Base-by-base conservation (phyloP, 106 monocot genomes). In the Chionographis japonica region DNA sequence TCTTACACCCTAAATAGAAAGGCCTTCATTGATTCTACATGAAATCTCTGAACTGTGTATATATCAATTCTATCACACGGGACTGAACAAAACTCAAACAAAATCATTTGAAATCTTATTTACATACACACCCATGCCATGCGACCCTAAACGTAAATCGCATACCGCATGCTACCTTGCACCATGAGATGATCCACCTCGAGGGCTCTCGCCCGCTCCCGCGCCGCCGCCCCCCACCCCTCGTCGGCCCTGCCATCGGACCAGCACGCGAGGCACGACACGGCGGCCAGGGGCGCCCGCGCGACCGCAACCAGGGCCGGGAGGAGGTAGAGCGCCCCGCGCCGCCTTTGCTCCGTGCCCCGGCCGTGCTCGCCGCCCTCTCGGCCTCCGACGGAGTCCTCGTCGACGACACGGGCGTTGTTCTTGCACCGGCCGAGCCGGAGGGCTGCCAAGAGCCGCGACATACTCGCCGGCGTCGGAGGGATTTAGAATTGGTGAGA, bases 111-210 rank as follows among this genome's bases (percentile, higher is more conserved):
- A 51, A 27, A 10, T 27, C 13, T 50, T 40, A 10, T 27, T 65
- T 65, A 8, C 12, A 8, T 11, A 12, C 5, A 56, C 3, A 3
- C 9, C 54, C 2, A 36, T 4, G 27, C 27, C 27, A 27, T 1
- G 27, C 27, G 27, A 27, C 3, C 10, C 75, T 68, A 75, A 6
- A 58, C 69, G 49, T 77, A 81, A 16, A 81, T 76, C 12, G 72
- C 76, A 51, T 81, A 81, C 8, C 76, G 70, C 81, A 81, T 72
- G 72, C 76, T 76, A 38, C 76, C 81, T 40, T 68, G 67, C 66
- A 81, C 63, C 81, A 81, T 81, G 61, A 76, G 76, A 40, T 81
- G 75, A 41, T 71, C 76, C 61, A 76, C 49, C 38, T 81, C 81
- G 36, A 60, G 54, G 35, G 50, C 43, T 64, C 71, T 57, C 0